Evolutionary conservation across 768 basidiomycete species (phyloP).

Genomic region (Sporobolomyces pararoseus): DNA sequence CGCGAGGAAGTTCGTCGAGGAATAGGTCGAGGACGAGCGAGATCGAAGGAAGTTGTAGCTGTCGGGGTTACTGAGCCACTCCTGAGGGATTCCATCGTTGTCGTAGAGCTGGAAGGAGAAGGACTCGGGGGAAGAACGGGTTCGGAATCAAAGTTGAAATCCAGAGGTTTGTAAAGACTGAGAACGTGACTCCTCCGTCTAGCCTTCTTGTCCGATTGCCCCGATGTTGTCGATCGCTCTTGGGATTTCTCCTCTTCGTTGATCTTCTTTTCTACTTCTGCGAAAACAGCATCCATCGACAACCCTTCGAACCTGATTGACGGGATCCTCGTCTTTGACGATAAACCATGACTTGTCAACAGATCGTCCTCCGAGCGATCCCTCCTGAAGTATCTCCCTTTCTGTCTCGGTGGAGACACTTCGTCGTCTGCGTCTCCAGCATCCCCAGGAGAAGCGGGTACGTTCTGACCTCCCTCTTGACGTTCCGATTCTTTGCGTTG

Average conservation of each 20-base stretch:
- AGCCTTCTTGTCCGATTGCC: slow-evolving; percentile 6
- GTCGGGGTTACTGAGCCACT: slow-evolving; percentile 9
- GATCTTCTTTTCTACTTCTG: slow-evolving; percentile 42
- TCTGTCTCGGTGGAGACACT: slow-evolving; percentile 23
- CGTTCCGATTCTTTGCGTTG: slow-evolving; percentile 2
- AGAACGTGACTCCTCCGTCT: slow-evolving; percentile 30
- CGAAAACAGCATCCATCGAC: slow-evolving; percentile 43
- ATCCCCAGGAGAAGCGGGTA: not conserved
- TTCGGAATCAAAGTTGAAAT: slow-evolving; percentile 4
- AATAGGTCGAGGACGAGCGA: not conserved
- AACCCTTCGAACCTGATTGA: slow-evolving; percentile 42
- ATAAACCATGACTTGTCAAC: not conserved
- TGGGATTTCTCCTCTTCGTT: not conserved
- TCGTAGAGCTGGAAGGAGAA: slow-evolving; percentile 7
- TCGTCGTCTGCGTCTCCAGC: slow-evolving; percentile 38
- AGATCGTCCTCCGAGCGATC: slow-evolving; percentile 2
- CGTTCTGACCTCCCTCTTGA: not conserved
- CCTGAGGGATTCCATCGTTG: not conserved
- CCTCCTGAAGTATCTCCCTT: not conserved
- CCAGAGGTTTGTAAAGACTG: slow-evolving; percentile 28
- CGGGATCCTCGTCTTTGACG: slow-evolving; percentile 31
- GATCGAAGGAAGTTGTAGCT: not conserved
- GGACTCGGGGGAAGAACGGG: slow-evolving; percentile 3
- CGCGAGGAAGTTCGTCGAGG: slow-evolving; percentile 35
- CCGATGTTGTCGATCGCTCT: not conserved